Percentiles rank a stretch among this genome's conserved stretches.
phyloP scores from a whole-genome alignment of 23 red algal species.

The Porphyridium purpureum region DNA sequence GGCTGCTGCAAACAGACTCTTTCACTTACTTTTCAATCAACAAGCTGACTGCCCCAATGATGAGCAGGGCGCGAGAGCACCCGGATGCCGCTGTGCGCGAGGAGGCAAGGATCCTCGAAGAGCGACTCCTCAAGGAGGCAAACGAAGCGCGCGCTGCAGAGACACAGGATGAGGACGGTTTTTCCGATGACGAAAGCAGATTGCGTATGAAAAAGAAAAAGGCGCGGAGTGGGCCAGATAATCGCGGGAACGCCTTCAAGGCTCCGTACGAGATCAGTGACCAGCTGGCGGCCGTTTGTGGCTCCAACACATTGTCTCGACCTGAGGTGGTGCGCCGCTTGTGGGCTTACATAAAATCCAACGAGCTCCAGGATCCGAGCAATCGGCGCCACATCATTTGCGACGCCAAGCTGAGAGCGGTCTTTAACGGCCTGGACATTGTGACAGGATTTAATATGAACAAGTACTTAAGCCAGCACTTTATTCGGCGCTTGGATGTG shows the following conservation, averaged over 20 bases:
- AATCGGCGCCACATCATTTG: slow-evolving; percentile 54
- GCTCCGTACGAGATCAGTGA: slow-evolving; percentile 50
- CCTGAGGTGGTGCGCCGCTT: slow-evolving; percentile 58
- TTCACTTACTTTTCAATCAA: slow-evolving; percentile 66
- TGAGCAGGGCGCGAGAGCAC: slow-evolving; percentile 17
- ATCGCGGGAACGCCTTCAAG: slow-evolving; percentile 5
- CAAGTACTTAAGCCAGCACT: slow-evolving; percentile 70
- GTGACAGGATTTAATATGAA: slow-evolving; percentile 62
- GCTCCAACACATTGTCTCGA: slow-evolving; percentile 27
- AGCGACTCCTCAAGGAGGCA: too few relatives aligned
- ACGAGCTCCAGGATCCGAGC: slow-evolving; percentile 59
- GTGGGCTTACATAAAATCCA: slow-evolving; percentile 73
- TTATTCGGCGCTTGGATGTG: too few relatives aligned
- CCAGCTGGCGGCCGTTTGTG: slow-evolving; percentile 41
- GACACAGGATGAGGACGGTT: too few relatives aligned
- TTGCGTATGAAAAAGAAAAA: slow-evolving; percentile 29
- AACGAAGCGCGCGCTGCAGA: too few relatives aligned
- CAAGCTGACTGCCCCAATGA: slow-evolving; percentile 48
- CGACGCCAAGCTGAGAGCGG: slow-evolving; percentile 58
- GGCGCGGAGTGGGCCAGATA: slow-evolving; percentile 1
- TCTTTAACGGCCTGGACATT: slow-evolving; percentile 37
- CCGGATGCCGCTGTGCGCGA: slow-evolving; percentile 24
- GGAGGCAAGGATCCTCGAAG: slow-evolving; percentile 19
- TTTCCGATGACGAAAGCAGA: too few relatives aligned
- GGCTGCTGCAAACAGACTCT: slow-evolving; percentile 30